Evolutionary conservation across 352 stramenopile species (phyloP), one percentile per base, ranked within the genome.

Genomic region (Phytophthora fragariae): DNA sequence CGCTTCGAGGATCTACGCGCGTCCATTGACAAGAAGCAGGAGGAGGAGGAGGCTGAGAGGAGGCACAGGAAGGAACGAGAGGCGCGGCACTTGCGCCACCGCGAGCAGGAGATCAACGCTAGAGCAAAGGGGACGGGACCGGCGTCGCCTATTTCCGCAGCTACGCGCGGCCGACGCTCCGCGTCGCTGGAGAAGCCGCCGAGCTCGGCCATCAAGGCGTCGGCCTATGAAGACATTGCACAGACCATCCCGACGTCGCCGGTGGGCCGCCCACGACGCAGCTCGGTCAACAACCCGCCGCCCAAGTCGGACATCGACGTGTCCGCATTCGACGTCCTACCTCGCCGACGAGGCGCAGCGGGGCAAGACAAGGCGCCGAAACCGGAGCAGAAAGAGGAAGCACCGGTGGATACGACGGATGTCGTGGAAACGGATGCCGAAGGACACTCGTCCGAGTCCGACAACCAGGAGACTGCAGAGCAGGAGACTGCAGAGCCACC

Each of bases 231-330:
- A 0, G 41, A 77, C 7, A 65, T 79, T 21, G 67, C 64, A 9
- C 62, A 76, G 19, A 59, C 76, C 1, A 71, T 82, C 3, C 64
- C 78, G 12, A 63, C 79, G 52, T 87, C 86, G 10, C 82, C 83
- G 1, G 79, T 89, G 24, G 81, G 76, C 2, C 78, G 68, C 59
- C 61, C 79, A 7, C 71, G 80, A 35, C 77, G 75, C 12, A 83
- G 72, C 15, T 81, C 70, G 1, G 52, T 76, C 19, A 65, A 47
- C 8, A 71, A 63, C 6, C 62, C 73, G 8, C 86, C 84, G 9
- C 84, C 86, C 1, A 81, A 79, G 56, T 89, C 82, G 50, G 77
- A 82, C 49, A 89, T 89, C 46, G 71, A 89, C 46, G 65, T 82
- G 21, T 79, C 77, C 1, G 80, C 80, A 2, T 86, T 87, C 29